Conservation (phyloP, 2,329 filamentous ascomycete species). For the Fusarium incarnatum region DNA sequence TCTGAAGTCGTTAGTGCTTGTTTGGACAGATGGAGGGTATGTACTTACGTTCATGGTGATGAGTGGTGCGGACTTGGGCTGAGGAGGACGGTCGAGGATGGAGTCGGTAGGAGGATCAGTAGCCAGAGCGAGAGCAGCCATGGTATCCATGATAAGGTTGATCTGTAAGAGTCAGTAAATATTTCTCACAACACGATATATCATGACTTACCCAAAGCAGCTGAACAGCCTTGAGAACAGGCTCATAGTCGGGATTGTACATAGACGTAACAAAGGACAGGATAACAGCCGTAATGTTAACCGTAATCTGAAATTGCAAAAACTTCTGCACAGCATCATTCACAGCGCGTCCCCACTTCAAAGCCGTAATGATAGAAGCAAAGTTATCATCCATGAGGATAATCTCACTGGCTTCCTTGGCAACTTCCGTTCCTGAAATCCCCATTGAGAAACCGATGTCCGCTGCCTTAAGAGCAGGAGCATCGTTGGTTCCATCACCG, state of each 20-base stretch:
- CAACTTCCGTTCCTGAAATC: conserved; percentile 84
- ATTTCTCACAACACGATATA: rapidly evolving
- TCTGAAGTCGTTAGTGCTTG: conserved; percentile 51
- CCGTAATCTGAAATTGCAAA: conserved; percentile 81
- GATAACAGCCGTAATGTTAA: conserved; percentile 91
- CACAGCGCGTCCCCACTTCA: conserved; percentile 83
- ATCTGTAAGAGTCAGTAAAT: not conserved
- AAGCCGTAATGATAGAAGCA: conserved; percentile 82
- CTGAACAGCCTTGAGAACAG: conserved; percentile 90
- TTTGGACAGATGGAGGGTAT: rapidly evolving
- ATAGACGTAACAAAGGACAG: conserved; percentile 91
- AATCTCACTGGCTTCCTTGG: conserved; percentile 86
- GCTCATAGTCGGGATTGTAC: conserved; percentile 72
- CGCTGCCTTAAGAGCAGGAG: conserved; percentile 81
- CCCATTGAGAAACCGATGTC: conserved; percentile 91
- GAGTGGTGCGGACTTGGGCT: conserved; percentile 66
- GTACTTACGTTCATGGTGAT: conserved; percentile 74
- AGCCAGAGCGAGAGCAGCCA: conserved; percentile 87
- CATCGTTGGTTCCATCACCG: conserved; percentile 86
- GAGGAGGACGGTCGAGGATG: conserved; percentile 80
- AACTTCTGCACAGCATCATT: conserved; percentile 84
- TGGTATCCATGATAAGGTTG: conserved; percentile 97
- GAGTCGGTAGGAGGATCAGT: conserved; percentile 87
- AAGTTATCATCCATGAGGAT: conserved; percentile 92
- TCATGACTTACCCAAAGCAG: conserved; percentile 80